Evolutionary conservation across 179 eudicot genomes (phyloP).

Genomic region (Sideroxylon spinosum): DNA sequence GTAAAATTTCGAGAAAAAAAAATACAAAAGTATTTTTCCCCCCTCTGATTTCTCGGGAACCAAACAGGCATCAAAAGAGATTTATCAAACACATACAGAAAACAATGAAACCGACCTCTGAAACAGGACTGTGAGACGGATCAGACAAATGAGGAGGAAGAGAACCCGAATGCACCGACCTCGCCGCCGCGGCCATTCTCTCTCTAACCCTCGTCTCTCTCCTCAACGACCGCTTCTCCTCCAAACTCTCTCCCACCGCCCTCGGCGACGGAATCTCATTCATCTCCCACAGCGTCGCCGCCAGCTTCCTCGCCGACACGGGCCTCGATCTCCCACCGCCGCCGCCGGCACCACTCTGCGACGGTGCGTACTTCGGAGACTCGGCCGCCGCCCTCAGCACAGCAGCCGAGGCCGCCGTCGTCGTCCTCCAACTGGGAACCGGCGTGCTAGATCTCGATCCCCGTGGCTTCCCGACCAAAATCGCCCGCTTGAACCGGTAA

Average conservation of each 20-base stretch:
- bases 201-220: constrained; percentile 29
- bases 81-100: background rate
- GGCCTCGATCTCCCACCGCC: constrained; percentile 44
- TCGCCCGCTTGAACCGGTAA: constrained; percentile 69
- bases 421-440: constrained; percentile 65
- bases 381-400: constrained; percentile 29
- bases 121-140: constrained; percentile 93
- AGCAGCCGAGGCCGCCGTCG: constrained; percentile 25
- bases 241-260: constrained; percentile 20
- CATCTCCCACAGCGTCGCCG: constrained; percentile 93
- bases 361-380: constrained; percentile 51
- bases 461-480: constrained; percentile 52
- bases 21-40: background rate
- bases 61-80: background rate
- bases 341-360: constrained; percentile 28
- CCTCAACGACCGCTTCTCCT: constrained; percentile 28
- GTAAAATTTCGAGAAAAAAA: no score
- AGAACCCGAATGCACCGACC: constrained; percentile 35
- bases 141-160: constrained; percentile 94
- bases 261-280: constrained; percentile 66
- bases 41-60: background rate
- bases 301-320: constrained; percentile 86
- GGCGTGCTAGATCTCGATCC: constrained; percentile 75
- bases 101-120: constrained; percentile 53
- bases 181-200: constrained; percentile 23